Percentiles rank a stretch among this genome's conserved stretches.
These are phyloP conservation scores for Lagerstroemia speciosa DNA, from an alignment of 345 rosid genomes.

Conservation along the genomic window DNA sequence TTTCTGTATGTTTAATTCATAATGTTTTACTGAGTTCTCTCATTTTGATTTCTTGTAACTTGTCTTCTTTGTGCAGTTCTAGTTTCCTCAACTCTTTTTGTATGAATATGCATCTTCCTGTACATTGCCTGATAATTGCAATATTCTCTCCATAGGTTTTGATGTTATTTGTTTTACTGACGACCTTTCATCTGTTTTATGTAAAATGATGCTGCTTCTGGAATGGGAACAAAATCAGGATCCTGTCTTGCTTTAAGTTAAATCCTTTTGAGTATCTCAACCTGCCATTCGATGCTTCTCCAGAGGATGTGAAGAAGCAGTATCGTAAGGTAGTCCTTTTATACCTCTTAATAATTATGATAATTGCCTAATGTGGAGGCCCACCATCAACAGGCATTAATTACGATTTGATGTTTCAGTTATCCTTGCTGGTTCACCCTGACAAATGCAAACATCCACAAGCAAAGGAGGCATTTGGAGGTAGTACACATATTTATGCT, in stretches of 20 bases:
- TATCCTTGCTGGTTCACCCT: slow-evolving; percentile 93
- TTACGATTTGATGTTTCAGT: slow-evolving; percentile 28
- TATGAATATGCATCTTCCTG: too few relatives aligned
- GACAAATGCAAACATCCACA: slow-evolving; percentile 98
- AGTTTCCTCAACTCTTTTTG: too few relatives aligned
- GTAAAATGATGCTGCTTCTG: neutral
- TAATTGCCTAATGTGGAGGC: neutral
- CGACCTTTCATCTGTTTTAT: neutral
- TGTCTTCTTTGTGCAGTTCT: too few relatives aligned
- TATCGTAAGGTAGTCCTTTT: slow-evolving; percentile 67
- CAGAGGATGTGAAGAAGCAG: slow-evolving; percentile 71
- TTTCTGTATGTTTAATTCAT: too few relatives aligned
- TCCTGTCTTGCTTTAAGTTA: slow-evolving; percentile 93
- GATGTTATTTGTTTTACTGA: neutral
- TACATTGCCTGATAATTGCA: too few relatives aligned
- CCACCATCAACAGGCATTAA: slow-evolving; percentile 5
- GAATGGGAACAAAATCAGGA: slow-evolving; percentile 33
- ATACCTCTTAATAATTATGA: neutral
- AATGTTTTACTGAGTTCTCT: too few relatives aligned
- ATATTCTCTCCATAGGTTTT: neutral
- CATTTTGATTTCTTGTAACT: too few relatives aligned
- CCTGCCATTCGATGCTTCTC: slow-evolving; percentile 60
- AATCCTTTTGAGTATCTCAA: slow-evolving; percentile 88
- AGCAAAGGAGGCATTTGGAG: slow-evolving; percentile 96
- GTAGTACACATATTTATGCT: slow-evolving; percentile 39